Conservation (phyloP, 192 early-diverging fungal species). For the Coemansia sp. region DNA sequence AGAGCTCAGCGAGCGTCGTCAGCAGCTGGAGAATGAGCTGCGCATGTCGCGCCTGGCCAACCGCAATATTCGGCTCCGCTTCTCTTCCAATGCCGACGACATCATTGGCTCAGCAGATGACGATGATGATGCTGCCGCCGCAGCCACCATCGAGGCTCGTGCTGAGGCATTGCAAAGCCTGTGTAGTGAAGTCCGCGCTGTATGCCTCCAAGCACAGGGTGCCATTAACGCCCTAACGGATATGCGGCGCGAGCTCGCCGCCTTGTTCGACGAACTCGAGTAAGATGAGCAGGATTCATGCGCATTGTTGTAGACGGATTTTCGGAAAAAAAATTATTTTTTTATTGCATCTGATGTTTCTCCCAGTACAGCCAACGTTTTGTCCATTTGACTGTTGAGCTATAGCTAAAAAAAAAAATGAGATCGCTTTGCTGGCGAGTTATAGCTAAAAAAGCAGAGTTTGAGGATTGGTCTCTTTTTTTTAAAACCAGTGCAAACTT, state of each 20-base stretch:
- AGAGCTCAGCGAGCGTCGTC: constrained; percentile 25
- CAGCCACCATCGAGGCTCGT: neutral
- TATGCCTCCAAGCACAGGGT: constrained; percentile 10
- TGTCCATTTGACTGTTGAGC: no score
- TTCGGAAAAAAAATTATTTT: no score
- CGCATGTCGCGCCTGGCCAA: constrained; percentile 15
- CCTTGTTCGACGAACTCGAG: neutral
- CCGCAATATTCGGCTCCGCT: neutral
- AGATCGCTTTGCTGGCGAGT: no score
- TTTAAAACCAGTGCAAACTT: no score
- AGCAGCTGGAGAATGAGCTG: constrained; percentile 30
- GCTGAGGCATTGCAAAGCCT: neutral
- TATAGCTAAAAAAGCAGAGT: no score
- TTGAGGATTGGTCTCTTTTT: no score
- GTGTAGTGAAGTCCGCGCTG: neutral
- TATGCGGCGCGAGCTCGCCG: constrained; percentile 6
- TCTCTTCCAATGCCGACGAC: neutral
- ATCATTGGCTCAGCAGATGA: neutral
- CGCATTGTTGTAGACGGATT: no score
- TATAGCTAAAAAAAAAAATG: no score
- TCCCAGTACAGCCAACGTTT: no score
- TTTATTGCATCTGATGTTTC: no score
- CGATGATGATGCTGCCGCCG: neutral
- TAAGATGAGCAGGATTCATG: neutral
- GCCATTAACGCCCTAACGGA: constrained; percentile 4